Conservation (phyloP, 352 stramenopile genomes). For the Pythium angustatum region DNA sequence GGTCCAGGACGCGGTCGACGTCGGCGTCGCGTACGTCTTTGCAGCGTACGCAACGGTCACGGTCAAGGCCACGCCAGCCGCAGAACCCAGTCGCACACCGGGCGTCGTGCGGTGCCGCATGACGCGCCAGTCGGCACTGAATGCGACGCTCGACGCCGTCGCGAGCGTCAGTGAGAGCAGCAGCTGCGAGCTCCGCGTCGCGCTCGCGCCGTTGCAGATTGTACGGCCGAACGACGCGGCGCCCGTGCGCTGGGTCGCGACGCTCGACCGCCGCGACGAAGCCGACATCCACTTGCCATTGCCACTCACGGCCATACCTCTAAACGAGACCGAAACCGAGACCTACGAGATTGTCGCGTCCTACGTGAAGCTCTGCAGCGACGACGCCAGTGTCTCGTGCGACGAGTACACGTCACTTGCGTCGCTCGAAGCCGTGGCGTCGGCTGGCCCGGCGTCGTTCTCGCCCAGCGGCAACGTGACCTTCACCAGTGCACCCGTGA, state of each 20-base stretch:
- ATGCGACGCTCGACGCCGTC: slow-evolving; percentile 26
- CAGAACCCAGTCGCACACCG: slow-evolving; percentile 4
- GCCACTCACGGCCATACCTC: slow-evolving; percentile 32
- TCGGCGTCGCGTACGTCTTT: slow-evolving; percentile 50
- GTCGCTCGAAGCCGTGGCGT: neutral
- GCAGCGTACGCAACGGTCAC: slow-evolving; percentile 46
- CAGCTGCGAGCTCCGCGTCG: slow-evolving; percentile 52
- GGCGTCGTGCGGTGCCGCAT: slow-evolving; percentile 48
- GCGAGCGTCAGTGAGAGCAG: slow-evolving; percentile 34
- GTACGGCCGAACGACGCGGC: slow-evolving; percentile 27
- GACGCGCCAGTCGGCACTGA: slow-evolving; percentile 39
- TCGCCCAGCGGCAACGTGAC: slow-evolving; percentile 21
- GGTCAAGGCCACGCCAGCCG: slow-evolving; percentile 22
- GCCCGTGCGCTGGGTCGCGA: slow-evolving; percentile 41
- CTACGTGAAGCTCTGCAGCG: slow-evolving; percentile 47
- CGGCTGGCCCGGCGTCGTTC: slow-evolving; percentile 38
- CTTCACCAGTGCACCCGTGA: slow-evolving; percentile 39
- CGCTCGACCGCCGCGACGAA: slow-evolving; percentile 33
- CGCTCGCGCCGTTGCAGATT: slow-evolving; percentile 33
- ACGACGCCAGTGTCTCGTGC: slow-evolving; percentile 29
- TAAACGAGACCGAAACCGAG: slow-evolving; percentile 28
- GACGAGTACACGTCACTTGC: slow-evolving; percentile 39
- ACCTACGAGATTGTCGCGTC: slow-evolving; percentile 55
- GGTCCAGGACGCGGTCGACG: slow-evolving; percentile 39
- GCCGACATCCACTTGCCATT: slow-evolving; percentile 49